These are phyloP conservation scores for Heliamphora ciliata DNA, from an alignment of 179 eudicot species.

Conservation along the genomic window DNA sequence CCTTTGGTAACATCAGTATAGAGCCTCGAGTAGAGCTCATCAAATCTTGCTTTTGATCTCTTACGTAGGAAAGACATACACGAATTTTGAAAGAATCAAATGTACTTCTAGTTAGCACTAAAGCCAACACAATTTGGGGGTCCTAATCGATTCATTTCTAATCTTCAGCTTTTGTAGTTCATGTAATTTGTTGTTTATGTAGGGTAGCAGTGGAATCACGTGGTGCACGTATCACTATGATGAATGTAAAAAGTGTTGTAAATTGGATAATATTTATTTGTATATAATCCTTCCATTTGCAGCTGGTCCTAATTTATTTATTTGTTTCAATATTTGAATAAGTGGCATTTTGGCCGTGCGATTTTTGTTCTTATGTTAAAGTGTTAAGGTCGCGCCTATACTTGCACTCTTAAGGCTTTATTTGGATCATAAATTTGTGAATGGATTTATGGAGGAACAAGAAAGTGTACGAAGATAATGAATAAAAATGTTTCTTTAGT, in stretches of 20 bases:
- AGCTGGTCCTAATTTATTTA: background rate
- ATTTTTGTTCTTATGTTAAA: too few species aligned
- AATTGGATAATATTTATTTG: background rate
- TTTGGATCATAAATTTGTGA: too few species aligned
- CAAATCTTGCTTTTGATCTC: conserved; percentile 59
- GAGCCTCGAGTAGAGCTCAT: conserved; percentile 61
- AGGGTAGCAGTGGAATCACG: background rate
- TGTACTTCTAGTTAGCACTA: conserved; percentile 13
- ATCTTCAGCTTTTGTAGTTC: conserved; percentile 9
- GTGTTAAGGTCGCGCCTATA: too few species aligned
- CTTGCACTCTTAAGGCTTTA: too few species aligned
- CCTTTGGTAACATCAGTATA: conserved; percentile 56
- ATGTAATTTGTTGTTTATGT: conserved; percentile 13
- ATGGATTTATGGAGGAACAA: too few species aligned
- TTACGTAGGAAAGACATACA: conserved; percentile 2
- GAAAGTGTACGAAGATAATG: too few species aligned
- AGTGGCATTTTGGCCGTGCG: background rate
- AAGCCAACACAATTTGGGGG: background rate
- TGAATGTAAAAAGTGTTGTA: conserved; percentile 7
- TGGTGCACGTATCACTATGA: background rate
- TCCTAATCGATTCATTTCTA: conserved; percentile 14
- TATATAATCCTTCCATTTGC: conserved; percentile 12
- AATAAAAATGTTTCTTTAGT: too few species aligned
- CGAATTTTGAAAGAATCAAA: conserved; percentile 3
- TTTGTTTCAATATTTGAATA: background rate